phyloP scores from a whole-genome alignment of 169 alveolate genomes.

The Plasmodium fragile region DNA sequence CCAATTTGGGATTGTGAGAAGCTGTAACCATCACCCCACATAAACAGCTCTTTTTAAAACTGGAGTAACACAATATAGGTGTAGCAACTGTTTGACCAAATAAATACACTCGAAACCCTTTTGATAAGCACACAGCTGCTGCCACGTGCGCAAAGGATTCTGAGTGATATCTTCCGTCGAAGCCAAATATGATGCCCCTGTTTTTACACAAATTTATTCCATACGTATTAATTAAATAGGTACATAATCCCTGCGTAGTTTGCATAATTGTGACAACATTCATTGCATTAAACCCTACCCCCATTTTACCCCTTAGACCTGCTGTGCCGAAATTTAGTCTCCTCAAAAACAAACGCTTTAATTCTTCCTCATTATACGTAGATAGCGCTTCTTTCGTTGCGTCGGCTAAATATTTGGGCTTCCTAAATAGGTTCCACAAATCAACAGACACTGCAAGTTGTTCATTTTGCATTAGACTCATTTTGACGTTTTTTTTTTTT shows the following conservation, averaged over 20 bases:
- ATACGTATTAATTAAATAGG: slow-evolving; percentile 80
- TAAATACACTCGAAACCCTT: slow-evolving; percentile 83
- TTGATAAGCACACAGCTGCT: slow-evolving; percentile 88
- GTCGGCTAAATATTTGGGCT: slow-evolving; percentile 55
- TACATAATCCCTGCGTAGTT: slow-evolving; percentile 89
- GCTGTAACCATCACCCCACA: slow-evolving; percentile 91
- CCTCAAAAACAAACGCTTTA: slow-evolving; percentile 34
- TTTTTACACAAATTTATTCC: slow-evolving; percentile 80
- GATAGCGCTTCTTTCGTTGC: slow-evolving; percentile 39
- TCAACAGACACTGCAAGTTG: slow-evolving; percentile 9
- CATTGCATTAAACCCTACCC: slow-evolving; percentile 87
- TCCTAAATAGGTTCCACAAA: slow-evolving; percentile 38
- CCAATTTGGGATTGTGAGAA: slow-evolving; percentile 89
- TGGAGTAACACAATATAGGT: slow-evolving; percentile 88
- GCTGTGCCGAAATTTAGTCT: slow-evolving; percentile 84
- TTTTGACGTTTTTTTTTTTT: background rate
- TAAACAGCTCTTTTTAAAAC: slow-evolving; percentile 77
- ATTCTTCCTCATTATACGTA: slow-evolving; percentile 33
- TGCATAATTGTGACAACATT: slow-evolving; percentile 88
- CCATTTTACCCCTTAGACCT: slow-evolving; percentile 89
- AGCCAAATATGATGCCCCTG: slow-evolving; percentile 89
- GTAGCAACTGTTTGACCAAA: slow-evolving; percentile 83
- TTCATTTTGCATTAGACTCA: slow-evolving; percentile 4
- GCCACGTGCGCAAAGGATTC: slow-evolving; percentile 86
- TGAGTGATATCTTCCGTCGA: slow-evolving; percentile 89